These are phyloP conservation scores for Dipodascus geniculatus DNA, from an alignment of 805 yeast genomes.

Conservation along the genomic window DNA sequence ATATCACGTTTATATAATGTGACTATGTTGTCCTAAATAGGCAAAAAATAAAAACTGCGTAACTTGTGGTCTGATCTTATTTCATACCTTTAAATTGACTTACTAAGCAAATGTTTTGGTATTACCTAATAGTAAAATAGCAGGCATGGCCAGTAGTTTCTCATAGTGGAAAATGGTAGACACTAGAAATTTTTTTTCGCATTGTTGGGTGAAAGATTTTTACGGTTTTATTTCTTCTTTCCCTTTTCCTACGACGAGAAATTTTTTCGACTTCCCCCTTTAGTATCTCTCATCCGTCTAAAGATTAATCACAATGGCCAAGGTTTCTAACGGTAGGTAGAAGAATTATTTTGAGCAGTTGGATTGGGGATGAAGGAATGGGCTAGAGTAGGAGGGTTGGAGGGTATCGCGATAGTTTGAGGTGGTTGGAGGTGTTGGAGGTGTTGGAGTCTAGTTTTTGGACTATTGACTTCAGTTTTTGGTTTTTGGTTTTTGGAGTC, in stretches of 20 bases:
- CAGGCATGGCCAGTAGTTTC: neutral
- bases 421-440: too few relatives aligned
- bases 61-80: neutral
- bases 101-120: neutral
- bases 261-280: neutral
- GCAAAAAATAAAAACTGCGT: neutral
- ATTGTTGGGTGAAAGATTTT: neutral
- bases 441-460: too few relatives aligned
- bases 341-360: too few relatives aligned
- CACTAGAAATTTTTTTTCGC: neutral
- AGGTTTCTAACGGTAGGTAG: conserved; percentile 1
- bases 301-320: neutral
- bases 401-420: too few relatives aligned
- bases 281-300: neutral
- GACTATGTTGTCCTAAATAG: neutral
- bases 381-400: neutral
- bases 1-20: too few relatives aligned
- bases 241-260: neutral
- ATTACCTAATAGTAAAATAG: neutral
- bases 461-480: too few relatives aligned
- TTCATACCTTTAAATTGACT: neutral
- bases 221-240: neutral
- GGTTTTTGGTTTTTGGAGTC: too few relatives aligned
- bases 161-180: neutral
- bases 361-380: neutral